Base-by-base conservation (phyloP, 2,329 filamentous ascomycete genomes). In the Venturia oleaginea region DNA sequence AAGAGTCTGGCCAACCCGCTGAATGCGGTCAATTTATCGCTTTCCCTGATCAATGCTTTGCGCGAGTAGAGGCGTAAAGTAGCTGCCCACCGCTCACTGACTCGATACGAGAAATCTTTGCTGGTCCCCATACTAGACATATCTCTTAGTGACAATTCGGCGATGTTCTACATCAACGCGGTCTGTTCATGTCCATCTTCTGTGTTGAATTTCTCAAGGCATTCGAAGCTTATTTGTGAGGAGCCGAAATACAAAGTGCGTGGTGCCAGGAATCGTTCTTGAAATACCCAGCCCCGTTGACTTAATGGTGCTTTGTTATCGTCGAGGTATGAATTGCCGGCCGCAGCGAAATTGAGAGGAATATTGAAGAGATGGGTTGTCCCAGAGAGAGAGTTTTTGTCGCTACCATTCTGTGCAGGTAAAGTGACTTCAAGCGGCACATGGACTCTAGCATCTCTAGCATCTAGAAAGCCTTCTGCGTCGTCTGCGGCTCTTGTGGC, bases 241-340 rank as follows among this genome's bases (percentile, higher is more conserved):
- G 60, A 38, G 3, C 59, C 43, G 32, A 69, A 71, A 30, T 70
- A 64, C 3, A 72, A 19, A 22, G 64, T 59, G 22, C 70, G 59
- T 32, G 46, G 61, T 11, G 68, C 62, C 4, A 72, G 64, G 10
- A 68, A 34, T 1, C 68, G 54, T 65, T 72, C 71, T 48, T 71
- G 70, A 30, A 69, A 66, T 2, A 65, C 63, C 71, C 71, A 72
- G 4, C 63, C 71, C 43, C 71, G 62, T 3, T 27, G 34, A 48
- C 59, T 62, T 10, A 68, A 32, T 17, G 62, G 64, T 15, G 38
- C 38, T 43, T 48, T 37, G 4, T 27, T n/a, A 10, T 34, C 38
- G 10, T 51, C 40, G 32, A 46, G n/a, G 40, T 37, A 46, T 19
- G n/a, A 24, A 15, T 34, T 5, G 17, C 27, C 27, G 19, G 3